Conservation (phyloP, 768 basidiomycete genomes). For the Amanita molliuscula region DNA sequence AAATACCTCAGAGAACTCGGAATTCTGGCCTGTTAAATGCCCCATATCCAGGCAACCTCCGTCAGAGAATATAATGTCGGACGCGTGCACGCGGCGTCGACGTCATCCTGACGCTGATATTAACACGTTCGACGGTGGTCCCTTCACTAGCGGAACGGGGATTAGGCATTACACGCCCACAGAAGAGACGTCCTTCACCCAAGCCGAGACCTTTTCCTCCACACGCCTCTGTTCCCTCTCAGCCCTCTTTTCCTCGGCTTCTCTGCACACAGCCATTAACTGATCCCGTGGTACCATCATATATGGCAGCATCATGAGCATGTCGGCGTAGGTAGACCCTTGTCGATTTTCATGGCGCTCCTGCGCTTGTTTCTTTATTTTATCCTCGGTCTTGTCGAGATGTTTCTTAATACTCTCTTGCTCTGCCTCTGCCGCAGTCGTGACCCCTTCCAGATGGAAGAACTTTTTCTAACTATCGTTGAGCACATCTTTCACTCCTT, state of each 20-base stretch:
- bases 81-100: too few relatives aligned
- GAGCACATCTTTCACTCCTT: not conserved
- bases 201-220: constrained; percentile 11
- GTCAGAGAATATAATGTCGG: too few relatives aligned
- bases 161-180: too few relatives aligned
- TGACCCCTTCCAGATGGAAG: not conserved
- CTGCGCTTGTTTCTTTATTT: not conserved
- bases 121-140: too few relatives aligned
- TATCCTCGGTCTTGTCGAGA: not conserved
- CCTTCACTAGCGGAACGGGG: too few relatives aligned
- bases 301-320: not conserved
- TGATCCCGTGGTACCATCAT: constrained; percentile 8
- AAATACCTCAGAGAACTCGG: too few relatives aligned
- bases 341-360: not conserved
- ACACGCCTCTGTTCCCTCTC: constrained; percentile 8
- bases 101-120: too few relatives aligned
- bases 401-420: not conserved
- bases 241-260: constrained; percentile 7
- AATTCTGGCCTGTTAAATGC: too few relatives aligned
- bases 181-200: constrained; percentile 1
- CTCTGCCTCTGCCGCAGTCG: too few relatives aligned
- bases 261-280: constrained; percentile 8
- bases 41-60: too few relatives aligned
- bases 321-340: not conserved
- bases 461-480: not conserved